Evolutionary conservation across 208 protist species (phyloP).

Genomic region (Entamoeba invadens): DNA sequence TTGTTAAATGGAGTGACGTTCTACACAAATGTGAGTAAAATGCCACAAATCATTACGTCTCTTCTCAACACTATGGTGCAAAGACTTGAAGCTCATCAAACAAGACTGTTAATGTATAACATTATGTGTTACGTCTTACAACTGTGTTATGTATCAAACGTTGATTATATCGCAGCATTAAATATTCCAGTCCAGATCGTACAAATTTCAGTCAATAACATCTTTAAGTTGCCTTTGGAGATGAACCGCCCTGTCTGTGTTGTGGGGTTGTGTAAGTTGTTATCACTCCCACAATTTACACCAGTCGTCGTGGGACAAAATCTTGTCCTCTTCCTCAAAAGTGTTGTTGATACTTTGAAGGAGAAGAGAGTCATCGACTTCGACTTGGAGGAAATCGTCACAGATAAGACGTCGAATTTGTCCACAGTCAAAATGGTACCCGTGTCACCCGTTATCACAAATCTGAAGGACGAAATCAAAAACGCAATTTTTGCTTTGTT

Average conservation of each 20-base stretch:
- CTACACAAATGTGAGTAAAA: background rate
- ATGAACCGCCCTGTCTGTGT: background rate
- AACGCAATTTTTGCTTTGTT: background rate
- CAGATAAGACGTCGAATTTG: background rate
- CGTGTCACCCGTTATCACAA: background rate
- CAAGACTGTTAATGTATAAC: background rate
- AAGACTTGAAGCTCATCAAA: background rate
- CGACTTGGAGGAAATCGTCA: background rate
- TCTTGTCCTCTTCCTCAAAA: background rate
- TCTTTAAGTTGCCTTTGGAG: background rate
- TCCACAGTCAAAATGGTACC: background rate
- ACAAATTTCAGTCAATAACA: background rate
- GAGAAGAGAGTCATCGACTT: background rate
- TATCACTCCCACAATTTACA: background rate
- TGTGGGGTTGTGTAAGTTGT: background rate
- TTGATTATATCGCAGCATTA: background rate
- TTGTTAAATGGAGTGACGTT: background rate
- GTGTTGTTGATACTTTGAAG: background rate
- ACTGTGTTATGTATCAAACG: background rate
- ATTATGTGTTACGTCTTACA: background rate
- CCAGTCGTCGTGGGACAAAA: background rate
- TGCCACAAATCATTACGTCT: background rate
- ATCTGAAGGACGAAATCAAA: background rate
- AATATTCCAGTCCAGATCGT: background rate
- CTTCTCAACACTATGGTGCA: background rate